A percentile compares a stretch with the other conserved stretches of the same genome.
phyloP scores from a whole-genome alignment of 257 asterid species.

The Solanum sejunctum region DNA sequence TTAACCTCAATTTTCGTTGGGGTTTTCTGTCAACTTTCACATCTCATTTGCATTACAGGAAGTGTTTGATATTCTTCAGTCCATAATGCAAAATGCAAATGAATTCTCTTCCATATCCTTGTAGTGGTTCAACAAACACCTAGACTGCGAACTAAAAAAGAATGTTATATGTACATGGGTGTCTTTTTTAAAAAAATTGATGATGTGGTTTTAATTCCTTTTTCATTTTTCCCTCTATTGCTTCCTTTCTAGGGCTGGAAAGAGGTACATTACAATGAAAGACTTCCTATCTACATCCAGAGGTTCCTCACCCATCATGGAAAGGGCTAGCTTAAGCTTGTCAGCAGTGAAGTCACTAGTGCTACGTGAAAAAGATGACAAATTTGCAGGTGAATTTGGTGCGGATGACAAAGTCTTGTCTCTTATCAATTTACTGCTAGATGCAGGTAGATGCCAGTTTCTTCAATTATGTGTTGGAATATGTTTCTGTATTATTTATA shows the following conservation, averaged over 20 bases:
- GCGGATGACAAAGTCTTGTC: slow-evolving; percentile 60
- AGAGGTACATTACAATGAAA: slow-evolving; percentile 59
- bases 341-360: slow-evolving; percentile 87
- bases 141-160: not conserved
- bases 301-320: slow-evolving; percentile 85
- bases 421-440: slow-evolving; percentile 55
- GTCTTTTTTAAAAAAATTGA: not conserved
- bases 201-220: not conserved
- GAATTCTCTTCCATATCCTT: not conserved
- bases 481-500: not conserved
- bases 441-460: slow-evolving; percentile 68
- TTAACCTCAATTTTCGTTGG: not conserved
- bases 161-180: not conserved
- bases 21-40: not conserved
- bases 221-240: not conserved
- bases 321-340: slow-evolving; percentile 83
- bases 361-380: slow-evolving; percentile 88
- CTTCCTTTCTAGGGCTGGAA: slow-evolving; percentile 19
- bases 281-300: slow-evolving; percentile 73
- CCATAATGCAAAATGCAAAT: not conserved
- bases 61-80: not conserved
- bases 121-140: not conserved
- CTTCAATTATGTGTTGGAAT: slow-evolving; percentile 18
- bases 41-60: not conserved
- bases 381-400: slow-evolving; percentile 65